phyloP scores from a whole-genome alignment of 116 monocot species.

The Posidonia oceanica region DNA sequence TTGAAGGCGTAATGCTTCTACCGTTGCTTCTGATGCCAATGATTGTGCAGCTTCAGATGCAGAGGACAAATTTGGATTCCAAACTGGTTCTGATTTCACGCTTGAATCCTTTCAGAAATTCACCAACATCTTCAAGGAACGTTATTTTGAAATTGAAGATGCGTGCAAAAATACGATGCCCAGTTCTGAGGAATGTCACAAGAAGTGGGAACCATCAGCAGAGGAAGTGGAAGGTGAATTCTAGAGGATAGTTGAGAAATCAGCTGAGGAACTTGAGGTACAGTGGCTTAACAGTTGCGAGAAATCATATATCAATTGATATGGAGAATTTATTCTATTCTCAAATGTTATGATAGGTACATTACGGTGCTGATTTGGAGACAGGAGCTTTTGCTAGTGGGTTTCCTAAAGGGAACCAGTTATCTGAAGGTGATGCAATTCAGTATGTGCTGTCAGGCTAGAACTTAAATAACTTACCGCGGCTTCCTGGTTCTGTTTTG shows the following conservation, averaged over 20 bases:
- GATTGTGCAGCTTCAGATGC: constrained; percentile 55
- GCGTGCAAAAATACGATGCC: too few relatives aligned
- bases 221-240: too few relatives aligned
- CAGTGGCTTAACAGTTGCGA: too few relatives aligned
- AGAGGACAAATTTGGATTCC: constrained; percentile 95
- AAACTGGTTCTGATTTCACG: constrained; percentile 79
- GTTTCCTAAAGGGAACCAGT: constrained; percentile 41
- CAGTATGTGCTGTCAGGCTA: constrained; percentile 62
- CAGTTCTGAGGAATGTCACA: too few relatives aligned
- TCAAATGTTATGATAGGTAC: too few relatives aligned
- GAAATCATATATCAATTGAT: too few relatives aligned
- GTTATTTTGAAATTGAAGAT: constrained; percentile 55
- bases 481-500: too few relatives aligned
- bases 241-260: constrained; percentile 84
- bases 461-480: constrained; percentile 88
- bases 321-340: not conserved
- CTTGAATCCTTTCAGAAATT: constrained; percentile 62
- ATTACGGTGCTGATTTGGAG: too few relatives aligned
- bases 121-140: constrained; percentile 58
- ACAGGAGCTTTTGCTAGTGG: too few relatives aligned
- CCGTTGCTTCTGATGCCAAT: constrained; percentile 24
- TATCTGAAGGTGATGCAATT: constrained; percentile 20
- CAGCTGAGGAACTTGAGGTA: constrained; percentile 68
- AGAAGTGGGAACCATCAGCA: too few relatives aligned
- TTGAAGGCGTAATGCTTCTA: constrained; percentile 36